Conservation (phyloP, 306 rosid species). For the Trifolium subterraneum region DNA sequence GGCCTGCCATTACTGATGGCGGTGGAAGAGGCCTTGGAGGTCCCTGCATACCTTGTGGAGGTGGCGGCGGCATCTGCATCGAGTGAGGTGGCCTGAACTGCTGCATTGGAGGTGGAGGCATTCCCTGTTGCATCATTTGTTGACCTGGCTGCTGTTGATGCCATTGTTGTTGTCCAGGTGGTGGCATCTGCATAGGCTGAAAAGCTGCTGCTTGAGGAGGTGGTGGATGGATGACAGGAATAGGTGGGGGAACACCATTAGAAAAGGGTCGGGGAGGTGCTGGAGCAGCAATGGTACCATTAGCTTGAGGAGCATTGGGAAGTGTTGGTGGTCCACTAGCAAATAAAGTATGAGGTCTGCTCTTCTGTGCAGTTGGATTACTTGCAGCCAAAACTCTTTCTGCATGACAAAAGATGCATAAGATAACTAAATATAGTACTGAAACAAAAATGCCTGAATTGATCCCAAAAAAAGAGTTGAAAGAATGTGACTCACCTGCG, state of each 20-base stretch:
- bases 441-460: not conserved
- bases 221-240: conserved; percentile 71
- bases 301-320: conserved; percentile 67
- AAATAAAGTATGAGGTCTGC: conserved; percentile 94
- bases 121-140: conserved; percentile 50
- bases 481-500: conserved; percentile 67
- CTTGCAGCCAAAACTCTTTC: conserved; percentile 99
- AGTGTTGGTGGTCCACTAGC: conserved; percentile 96
- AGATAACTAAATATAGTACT: conserved; percentile 11
- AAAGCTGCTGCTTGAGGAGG: conserved; percentile 76
- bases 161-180: conserved; percentile 71
- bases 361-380: conserved; percentile 79
- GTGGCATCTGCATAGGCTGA: conserved; percentile 65
- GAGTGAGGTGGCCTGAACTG: conserved; percentile 87
- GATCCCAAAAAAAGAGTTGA: conserved; percentile 3
- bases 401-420: conserved; percentile 44
- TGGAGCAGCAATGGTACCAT: conserved; percentile 57
- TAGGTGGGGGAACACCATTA: conserved; percentile 69
- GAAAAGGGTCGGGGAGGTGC: conserved; percentile 86
- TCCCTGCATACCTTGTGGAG: conserved; percentile 55
- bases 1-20: conserved; percentile 83
- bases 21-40: conserved; percentile 90
- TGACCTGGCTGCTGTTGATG: conserved; percentile 85
- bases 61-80: conserved; percentile 78
- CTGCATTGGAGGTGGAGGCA: conserved; percentile 81